Base-by-base conservation (phyloP, 2,329 filamentous ascomycete species). In the Cladosporium sp. region DNA sequence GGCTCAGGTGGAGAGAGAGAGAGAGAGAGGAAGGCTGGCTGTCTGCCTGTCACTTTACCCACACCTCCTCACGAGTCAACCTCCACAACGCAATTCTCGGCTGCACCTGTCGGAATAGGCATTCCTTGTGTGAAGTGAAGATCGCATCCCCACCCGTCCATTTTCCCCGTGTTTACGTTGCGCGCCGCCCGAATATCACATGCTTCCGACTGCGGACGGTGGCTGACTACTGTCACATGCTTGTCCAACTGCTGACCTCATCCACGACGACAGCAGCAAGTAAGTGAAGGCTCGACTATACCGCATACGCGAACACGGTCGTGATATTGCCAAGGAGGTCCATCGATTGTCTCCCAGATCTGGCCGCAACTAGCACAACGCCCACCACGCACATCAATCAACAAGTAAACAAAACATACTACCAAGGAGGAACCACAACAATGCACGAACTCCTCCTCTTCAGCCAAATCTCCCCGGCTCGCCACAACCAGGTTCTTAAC, bases 401-500 rank as follows among this genome's bases (percentile, higher is more conserved):
- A 10, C 40, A 46, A 21, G n/a, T 21, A 23, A 46, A 46, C n/a
- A 46, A 46, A 5, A 23, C 40, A 23, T n/a, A 16, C 53, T 31
- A 16, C 29, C 58, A 59, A 12, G 31, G 31, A 26, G 16, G 35
- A 46, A 44, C 40, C n/a, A 46, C 37, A 33, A 58, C 29, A 35
- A 88, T 89, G 86, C 86, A 89, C 76, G 86, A 89, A 79, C 80
- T 88, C 70, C 78, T 87, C 57, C 82, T 89, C 55, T 88, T 85
- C 77, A 86, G 84, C 71, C 83, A 86, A 72, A 81, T 89, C 65
- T 82, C 86, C 11, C 75, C 78, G 37, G 76, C 81, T 46, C 85
- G 86, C 72, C 85, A 88, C 79, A 79, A 84, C 73, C 86, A 86
- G 75, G 80, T 88, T 21, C 78, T 88, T 63, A 84, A 86, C 72